These are phyloP conservation scores for Saccharomyces kudriavzevii DNA, from an alignment of 805 yeast genomes.

Conservation along the genomic window DNA sequence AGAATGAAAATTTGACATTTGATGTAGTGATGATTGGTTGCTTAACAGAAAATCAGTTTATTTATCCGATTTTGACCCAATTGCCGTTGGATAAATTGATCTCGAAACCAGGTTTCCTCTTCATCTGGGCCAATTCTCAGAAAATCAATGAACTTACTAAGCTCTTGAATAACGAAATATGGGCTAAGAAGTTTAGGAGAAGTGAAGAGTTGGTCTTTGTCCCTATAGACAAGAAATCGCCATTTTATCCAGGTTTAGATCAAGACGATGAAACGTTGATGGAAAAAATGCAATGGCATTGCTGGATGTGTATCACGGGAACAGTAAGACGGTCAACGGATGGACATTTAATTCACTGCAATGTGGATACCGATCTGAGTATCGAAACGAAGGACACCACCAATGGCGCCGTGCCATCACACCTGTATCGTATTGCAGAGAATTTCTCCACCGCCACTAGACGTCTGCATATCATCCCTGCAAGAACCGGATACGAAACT, in stretches of 20 bases:
- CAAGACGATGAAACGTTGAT: constrained; percentile 43
- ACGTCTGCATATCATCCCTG: constrained; percentile 78
- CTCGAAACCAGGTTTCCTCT: constrained; percentile 78
- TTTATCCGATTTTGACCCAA: constrained; percentile 51
- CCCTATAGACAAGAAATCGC: constrained; percentile 57
- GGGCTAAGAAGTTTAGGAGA: constrained; percentile 70
- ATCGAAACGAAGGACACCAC: constrained; percentile 44
- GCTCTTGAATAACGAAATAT: constrained; percentile 42
- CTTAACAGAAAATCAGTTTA: constrained; percentile 62
- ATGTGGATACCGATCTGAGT: constrained; percentile 80
- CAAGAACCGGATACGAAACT: constrained; percentile 53
- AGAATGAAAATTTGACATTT: constrained; percentile 51
- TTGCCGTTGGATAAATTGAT: constrained; percentile 68
- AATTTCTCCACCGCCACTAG: constrained; percentile 78
- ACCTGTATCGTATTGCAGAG: constrained; percentile 75
- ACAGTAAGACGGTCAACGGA: constrained; percentile 83
- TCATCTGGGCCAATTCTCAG: constrained; percentile 79
- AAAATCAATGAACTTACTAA: constrained; percentile 56
- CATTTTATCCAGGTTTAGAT: constrained; percentile 54
- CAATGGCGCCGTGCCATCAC: constrained; percentile 57
- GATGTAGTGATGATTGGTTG: constrained; percentile 93
- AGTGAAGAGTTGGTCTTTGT: constrained; percentile 84
- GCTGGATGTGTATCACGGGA: constrained; percentile 96
- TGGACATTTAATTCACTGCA: constrained; percentile 80
- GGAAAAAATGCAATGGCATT: constrained; percentile 84